Evolutionary conservation across 345 rosid species (phyloP).

Genomic region (Linum tenue): DNA sequence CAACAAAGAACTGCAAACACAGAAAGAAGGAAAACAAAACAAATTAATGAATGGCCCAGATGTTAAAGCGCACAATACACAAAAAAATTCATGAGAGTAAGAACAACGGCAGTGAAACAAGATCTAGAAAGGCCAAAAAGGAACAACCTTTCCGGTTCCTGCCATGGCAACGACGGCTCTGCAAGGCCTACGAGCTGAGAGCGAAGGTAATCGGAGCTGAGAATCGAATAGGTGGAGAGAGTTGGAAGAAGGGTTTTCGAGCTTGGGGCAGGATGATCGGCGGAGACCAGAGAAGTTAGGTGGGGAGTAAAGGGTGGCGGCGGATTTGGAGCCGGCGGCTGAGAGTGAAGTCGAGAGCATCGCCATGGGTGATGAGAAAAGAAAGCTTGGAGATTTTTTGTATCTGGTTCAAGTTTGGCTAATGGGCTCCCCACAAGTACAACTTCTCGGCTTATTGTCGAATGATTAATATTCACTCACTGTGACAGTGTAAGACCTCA

Average conservation of each 20-base stretch:
- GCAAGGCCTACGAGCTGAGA: conserved; percentile 35
- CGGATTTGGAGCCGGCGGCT: conserved; percentile 24
- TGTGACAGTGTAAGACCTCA: too few relatives aligned
- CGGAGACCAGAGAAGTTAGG: conserved; percentile 39
- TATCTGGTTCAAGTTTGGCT: neutral
- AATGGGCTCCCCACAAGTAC: neutral
- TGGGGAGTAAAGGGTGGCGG: conserved; percentile 14
- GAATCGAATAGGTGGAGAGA: neutral
- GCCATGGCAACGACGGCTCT: conserved; percentile 74
- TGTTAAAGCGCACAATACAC: too few relatives aligned
- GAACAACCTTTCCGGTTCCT: conserved; percentile 71
- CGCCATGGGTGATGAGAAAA: conserved; percentile 30
- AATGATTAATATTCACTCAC: too few relatives aligned
- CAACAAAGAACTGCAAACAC: conserved; percentile 92
- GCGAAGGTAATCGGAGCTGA: conserved; percentile 38
- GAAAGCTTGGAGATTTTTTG: neutral
- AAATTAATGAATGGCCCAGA: conserved; percentile 2
- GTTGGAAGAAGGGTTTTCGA: conserved; percentile 16
- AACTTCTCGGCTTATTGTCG: too few relatives aligned
- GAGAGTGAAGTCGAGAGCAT: conserved; percentile 39
- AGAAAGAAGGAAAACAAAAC: conserved; percentile 1
- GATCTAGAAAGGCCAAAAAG: neutral
- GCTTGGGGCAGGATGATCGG: conserved; percentile 17
- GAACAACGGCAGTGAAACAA: neutral
- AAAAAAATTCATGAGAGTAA: too few relatives aligned